phyloP scores from a whole-genome alignment of 306 rosid species.

The Ormosia semicastrata region DNA sequence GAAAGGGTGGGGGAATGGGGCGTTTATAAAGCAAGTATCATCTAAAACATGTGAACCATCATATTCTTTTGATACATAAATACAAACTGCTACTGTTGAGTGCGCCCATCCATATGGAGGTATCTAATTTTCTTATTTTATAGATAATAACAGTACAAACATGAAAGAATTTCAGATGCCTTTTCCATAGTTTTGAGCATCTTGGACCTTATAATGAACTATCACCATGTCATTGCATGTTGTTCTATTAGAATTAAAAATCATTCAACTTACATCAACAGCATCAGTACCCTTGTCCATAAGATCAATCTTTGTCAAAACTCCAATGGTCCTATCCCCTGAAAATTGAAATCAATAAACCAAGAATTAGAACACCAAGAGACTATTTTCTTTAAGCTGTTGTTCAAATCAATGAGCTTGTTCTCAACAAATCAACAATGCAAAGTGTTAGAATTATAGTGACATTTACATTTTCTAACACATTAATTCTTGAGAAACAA shows the following conservation, averaged over 20 bases:
- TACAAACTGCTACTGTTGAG: background rate
- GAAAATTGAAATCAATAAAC: slow-evolving; percentile 27
- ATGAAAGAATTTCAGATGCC: background rate
- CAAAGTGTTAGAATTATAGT: background rate
- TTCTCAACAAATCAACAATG: background rate
- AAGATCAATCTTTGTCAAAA: slow-evolving; percentile 95
- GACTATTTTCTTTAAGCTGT: background rate
- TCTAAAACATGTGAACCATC: background rate
- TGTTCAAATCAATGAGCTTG: background rate
- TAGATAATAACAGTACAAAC: background rate
- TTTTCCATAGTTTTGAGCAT: background rate
- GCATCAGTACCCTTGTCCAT: slow-evolving; percentile 99
- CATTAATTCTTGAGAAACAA: background rate
- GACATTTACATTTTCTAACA: background rate
- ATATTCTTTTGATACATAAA: background rate
- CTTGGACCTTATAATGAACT: slow-evolving; percentile 13
- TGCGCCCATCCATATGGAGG: background rate
- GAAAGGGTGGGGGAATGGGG: background rate
- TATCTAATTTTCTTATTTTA: background rate
- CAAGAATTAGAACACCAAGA: slow-evolving; percentile 20
- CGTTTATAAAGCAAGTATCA: background rate
- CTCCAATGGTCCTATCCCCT: slow-evolving; percentile 96
- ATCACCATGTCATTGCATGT: slow-evolving; percentile 13
- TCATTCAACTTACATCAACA: slow-evolving; percentile 72
- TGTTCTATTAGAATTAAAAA: background rate